Conservation (phyloP, 2,329 filamentous ascomycete species). For the Botryotinia convoluta region DNA sequence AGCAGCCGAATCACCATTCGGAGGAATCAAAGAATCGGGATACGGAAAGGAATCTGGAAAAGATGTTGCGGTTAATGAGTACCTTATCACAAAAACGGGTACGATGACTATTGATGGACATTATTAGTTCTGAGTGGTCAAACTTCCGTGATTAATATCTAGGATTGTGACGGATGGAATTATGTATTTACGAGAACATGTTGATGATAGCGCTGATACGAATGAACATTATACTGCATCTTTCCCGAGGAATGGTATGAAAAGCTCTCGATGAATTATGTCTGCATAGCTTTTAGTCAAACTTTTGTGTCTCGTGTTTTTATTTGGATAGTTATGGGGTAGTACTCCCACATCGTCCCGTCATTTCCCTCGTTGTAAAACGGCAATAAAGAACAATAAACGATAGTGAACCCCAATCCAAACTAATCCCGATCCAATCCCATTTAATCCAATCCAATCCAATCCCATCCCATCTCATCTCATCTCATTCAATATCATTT, state of each 20-base stretch:
- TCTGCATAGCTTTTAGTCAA: background rate
- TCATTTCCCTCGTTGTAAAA: background rate
- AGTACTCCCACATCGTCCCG: background rate
- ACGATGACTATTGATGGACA: slow-evolving; percentile 59
- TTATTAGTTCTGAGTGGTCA: slow-evolving; percentile 40
- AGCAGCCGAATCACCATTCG: slow-evolving; percentile 64
- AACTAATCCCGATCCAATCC: too few species aligned
- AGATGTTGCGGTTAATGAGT: slow-evolving; percentile 62
- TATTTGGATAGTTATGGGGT: fast-evolving
- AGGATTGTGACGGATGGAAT: background rate
- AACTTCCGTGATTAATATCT: background rate
- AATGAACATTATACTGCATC: background rate
- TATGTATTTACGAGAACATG: background rate
- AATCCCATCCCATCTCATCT: background rate
- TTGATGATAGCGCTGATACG: background rate
- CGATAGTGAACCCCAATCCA: too few species aligned
- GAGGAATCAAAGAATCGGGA: slow-evolving; percentile 65
- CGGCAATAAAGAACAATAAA: background rate
- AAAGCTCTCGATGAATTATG: background rate
- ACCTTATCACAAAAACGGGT: slow-evolving; percentile 62
- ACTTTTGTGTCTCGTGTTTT: fast-evolving
- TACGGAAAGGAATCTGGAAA: slow-evolving; percentile 68
- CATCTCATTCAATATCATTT: too few species aligned
- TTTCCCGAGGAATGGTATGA: background rate
- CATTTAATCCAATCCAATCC: background rate